phyloP scores from a whole-genome alignment of 176 grass and related monocot species.

The Phyllostachys edulis region DNA sequence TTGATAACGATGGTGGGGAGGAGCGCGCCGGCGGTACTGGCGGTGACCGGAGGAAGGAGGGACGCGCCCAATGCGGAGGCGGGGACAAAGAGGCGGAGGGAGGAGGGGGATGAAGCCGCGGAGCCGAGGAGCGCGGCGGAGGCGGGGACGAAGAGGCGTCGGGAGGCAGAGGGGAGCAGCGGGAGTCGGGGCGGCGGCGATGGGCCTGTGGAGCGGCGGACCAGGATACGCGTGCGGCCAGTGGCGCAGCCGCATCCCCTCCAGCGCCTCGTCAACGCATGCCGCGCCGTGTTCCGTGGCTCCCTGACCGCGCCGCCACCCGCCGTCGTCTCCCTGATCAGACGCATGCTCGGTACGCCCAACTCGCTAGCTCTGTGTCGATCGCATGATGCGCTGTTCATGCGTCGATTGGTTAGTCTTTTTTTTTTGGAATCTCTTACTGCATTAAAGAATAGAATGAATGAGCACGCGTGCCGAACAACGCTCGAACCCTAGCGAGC shows the following conservation, averaged over 20 bases:
- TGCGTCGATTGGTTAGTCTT: neutral
- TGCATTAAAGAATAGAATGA: too few species aligned
- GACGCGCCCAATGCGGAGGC: neutral
- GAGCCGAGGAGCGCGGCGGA: neutral
- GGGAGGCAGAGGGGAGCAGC: neutral
- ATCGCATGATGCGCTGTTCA: neutral
- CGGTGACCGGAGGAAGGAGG: neutral
- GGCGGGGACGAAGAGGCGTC: neutral
- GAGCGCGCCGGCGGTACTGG: neutral
- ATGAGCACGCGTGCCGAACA: too few species aligned
- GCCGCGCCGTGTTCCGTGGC: constrained; percentile 44
- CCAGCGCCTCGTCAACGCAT: constrained; percentile 49
- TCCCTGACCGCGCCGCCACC: constrained; percentile 25
- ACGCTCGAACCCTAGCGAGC: too few species aligned
- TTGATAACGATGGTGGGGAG: neutral
- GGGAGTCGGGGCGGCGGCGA: neutral
- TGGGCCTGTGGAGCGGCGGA: neutral
- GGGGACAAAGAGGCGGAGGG: neutral
- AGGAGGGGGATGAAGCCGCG: neutral
- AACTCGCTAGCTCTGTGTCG: neutral
- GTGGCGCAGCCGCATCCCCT: neutral
- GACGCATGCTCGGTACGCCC: constrained; percentile 36
- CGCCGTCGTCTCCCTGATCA: constrained; percentile 18
- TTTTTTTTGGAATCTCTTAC: too few species aligned
- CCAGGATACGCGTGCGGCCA: constrained; percentile 19